These are phyloP conservation scores for Carex kokanica DNA, from an alignment of 176 grass and related monocot genomes.

Conservation along the genomic window DNA sequence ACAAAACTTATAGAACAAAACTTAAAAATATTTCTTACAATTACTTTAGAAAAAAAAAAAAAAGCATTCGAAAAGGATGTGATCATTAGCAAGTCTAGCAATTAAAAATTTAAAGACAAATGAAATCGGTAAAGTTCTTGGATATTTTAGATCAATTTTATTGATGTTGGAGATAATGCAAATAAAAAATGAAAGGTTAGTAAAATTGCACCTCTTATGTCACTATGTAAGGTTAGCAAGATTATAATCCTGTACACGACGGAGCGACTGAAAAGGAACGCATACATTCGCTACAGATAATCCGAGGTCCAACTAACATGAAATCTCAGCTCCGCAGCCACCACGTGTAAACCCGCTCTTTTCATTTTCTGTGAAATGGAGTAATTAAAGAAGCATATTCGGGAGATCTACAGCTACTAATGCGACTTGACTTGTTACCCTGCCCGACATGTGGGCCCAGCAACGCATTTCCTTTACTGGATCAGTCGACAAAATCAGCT, in stretches of 20 bases:
- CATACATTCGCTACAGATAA: background rate
- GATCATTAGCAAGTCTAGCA: no score
- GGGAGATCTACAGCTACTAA: background rate
- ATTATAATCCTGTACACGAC: background rate
- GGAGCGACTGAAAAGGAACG: background rate
- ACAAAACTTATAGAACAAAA: no score
- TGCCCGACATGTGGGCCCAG: constrained; percentile 9
- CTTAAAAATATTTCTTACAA: no score
- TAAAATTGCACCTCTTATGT: no score
- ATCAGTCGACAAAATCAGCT: background rate
- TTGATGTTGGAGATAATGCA: no score
- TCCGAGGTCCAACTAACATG: background rate
- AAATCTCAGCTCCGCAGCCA: background rate
- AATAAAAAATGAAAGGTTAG: background rate
- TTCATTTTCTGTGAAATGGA: background rate
- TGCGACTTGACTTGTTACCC: background rate
- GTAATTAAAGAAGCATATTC: background rate
- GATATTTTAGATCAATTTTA: no score
- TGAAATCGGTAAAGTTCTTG: background rate
- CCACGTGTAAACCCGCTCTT: background rate
- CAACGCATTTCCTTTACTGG: no score
- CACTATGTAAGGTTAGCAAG: no score
- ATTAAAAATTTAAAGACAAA: background rate
- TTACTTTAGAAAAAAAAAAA: no score
- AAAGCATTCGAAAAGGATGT: no score